A percentile compares a stretch with the other conserved stretches of the same genome.
phyloP scores from a whole-genome alignment of 2,329 filamentous ascomycete species.

The Trichoderma arundinaceum region DNA sequence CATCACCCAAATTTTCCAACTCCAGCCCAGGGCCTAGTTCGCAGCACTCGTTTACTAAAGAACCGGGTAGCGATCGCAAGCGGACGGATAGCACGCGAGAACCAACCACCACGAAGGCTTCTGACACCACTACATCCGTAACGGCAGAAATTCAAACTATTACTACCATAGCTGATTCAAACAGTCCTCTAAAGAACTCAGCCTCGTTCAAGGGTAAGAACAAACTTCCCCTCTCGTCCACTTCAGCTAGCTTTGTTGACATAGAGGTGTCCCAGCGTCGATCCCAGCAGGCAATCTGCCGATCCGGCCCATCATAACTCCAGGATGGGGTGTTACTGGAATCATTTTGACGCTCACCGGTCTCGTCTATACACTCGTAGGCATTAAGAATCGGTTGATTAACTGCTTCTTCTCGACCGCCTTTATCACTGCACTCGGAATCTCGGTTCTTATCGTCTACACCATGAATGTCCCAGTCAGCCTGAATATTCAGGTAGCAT shows the following conservation, averaged over 20 bases:
- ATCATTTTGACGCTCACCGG: conserved; percentile 76
- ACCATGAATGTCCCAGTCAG: conserved; percentile 81
- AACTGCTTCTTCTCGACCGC: conserved; percentile 82
- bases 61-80: conserved; percentile 12
- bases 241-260: conserved; percentile 7
- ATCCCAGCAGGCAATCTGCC: conserved; percentile 66
- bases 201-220: conserved; percentile 46
- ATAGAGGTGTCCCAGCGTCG: conserved; percentile 45
- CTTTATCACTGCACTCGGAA: conserved; percentile 73
- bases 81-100: conserved; percentile 26
- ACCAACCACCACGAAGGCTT: conserved; percentile 8
- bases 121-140: conserved; percentile 4
- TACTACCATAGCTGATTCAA: conserved; percentile 30
- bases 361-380: conserved; percentile 72
- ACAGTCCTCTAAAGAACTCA: conserved; percentile 39
- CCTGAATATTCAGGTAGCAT: conserved; percentile 80
- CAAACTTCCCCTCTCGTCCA: background rate
- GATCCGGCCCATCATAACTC: conserved; percentile 75
- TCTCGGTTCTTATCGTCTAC: conserved; percentile 84
- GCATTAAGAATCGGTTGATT: conserved; percentile 80
- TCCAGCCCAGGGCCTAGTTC: conserved; percentile 10
- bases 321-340: conserved; percentile 79
- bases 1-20: background rate
- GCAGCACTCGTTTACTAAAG: conserved; percentile 3
- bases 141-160: conserved; percentile 14